Percentiles rank a stretch among this genome's conserved stretches.
These are phyloP conservation scores for Epichloe sp. DNA, from an alignment of 2,329 filamentous ascomycete genomes.

Conservation along the genomic window DNA sequence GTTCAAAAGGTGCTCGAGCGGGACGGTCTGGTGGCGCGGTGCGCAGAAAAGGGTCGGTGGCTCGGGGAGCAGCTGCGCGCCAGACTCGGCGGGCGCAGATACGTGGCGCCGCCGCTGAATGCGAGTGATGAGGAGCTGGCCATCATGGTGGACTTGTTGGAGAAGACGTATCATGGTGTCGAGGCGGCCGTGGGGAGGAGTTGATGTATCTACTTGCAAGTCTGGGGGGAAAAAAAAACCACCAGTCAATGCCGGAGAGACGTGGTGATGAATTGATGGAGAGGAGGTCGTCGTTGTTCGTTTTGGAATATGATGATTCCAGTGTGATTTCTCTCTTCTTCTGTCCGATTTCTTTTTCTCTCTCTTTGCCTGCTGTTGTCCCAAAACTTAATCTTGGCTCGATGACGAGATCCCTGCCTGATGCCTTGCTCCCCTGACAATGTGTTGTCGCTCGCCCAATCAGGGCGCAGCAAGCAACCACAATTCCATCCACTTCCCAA, in stretches of 20 bases:
- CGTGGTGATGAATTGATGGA: no score
- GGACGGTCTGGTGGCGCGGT: constrained; percentile 45
- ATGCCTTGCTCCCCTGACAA: no score
- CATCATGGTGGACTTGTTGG: constrained; percentile 5
- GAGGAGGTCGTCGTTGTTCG: no score
- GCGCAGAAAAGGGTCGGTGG: constrained; percentile 35
- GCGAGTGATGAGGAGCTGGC: constrained; percentile 26
- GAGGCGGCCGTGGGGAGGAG: neutral
- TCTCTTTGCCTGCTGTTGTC: no score
- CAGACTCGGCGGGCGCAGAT: constrained; percentile 27
- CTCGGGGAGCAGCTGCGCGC: constrained; percentile 31
- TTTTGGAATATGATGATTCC: no score
- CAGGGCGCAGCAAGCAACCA: neutral
- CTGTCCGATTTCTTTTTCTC: no score
- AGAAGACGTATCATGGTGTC: constrained; percentile 6
- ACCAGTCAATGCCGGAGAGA: no score
- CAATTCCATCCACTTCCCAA: neutral
- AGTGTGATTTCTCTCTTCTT: no score
- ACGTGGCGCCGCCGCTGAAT: constrained; percentile 58
- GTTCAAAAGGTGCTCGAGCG: constrained; percentile 36
- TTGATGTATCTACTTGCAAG: no score
- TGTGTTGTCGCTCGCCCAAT: neutral
- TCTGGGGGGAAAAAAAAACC: no score
- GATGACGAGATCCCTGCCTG: no score
- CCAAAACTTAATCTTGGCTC: no score